phyloP scores from a whole-genome alignment of 495 filamentous ascomycete species.

The Podospora bellae-mahoneyi region DNA sequence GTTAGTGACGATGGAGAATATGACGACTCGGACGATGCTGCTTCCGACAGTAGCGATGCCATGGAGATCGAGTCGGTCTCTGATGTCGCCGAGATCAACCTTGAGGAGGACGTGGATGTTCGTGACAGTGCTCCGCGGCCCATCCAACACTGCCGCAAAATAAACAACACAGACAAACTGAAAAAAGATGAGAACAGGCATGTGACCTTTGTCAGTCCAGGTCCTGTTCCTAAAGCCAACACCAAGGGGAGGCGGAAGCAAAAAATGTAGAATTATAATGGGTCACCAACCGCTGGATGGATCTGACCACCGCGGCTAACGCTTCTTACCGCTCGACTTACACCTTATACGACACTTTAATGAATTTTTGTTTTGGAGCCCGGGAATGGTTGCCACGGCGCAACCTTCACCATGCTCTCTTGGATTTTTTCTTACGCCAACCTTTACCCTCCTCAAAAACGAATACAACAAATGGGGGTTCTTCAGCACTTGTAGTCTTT shows the following conservation, averaged over 20 bases:
- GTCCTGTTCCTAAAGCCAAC: slow-evolving; percentile 33
- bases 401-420: slow-evolving; percentile 1
- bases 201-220: slow-evolving; percentile 45
- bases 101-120: slow-evolving; percentile 42
- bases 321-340: neutral
- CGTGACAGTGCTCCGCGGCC: slow-evolving; percentile 37
- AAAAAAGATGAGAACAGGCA: slow-evolving; percentile 46
- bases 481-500: slow-evolving; percentile 1
- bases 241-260: slow-evolving; percentile 36
- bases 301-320: neutral
- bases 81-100: slow-evolving; percentile 49
- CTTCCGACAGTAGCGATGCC: slow-evolving; percentile 43
- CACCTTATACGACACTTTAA: slow-evolving; percentile 5
- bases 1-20: slow-evolving; percentile 85
- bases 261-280: slow-evolving; percentile 12
- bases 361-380: neutral
- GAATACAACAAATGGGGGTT: neutral
- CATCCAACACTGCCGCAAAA: slow-evolving; percentile 33
- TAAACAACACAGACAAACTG: slow-evolving; percentile 32
- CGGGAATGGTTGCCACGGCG: neutral
- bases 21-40: slow-evolving; percentile 53
- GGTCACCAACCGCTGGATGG: slow-evolving; percentile 6
- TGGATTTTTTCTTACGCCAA: slow-evolving; percentile 7
- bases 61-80: slow-evolving; percentile 43
- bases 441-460: neutral